phyloP scores from a whole-genome alignment of 2,329 filamentous ascomycete genomes.

The Xylariomycetidae sp. region DNA sequence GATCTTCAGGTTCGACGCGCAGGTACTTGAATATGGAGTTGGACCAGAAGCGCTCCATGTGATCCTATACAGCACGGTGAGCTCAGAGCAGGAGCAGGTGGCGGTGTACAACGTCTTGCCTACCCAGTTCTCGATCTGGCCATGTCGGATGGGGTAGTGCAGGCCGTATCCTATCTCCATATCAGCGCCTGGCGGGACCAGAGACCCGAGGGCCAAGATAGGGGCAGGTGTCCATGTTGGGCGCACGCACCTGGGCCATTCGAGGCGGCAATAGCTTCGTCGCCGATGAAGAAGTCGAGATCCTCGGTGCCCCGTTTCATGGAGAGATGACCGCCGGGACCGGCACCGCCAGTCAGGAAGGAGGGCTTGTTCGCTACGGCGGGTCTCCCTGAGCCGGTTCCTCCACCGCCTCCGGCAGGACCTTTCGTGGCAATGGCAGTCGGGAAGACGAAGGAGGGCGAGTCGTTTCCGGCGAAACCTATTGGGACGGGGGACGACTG shows the following conservation, averaged over 20 bases:
- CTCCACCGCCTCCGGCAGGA: conserved; percentile 60
- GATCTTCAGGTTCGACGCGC: conserved; percentile 94
- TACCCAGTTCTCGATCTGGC: conserved; percentile 99
- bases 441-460: conserved; percentile 97
- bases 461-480: conserved; percentile 99
- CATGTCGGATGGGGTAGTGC: conserved; percentile 95
- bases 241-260: conserved; percentile 65
- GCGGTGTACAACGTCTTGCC: too few species aligned
- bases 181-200: conserved; percentile 8
- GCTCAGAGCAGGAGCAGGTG: not conserved
- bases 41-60: conserved; percentile 99
- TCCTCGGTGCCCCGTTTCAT: conserved; percentile 95
- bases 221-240: not conserved
- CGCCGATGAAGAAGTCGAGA: conserved; percentile 97
- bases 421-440: conserved; percentile 97
- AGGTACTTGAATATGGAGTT: conserved; percentile 99
- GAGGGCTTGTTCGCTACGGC: conserved; percentile 92
- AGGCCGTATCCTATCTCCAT: conserved; percentile 70
- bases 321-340: conserved; percentile 74
- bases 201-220: not conserved
- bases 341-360: conserved; percentile 86
- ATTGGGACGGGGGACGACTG: conserved; percentile 15
- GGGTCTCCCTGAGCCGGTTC: conserved; percentile 80
- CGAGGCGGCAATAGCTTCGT: conserved; percentile 82
- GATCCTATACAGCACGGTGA: conserved; percentile 55